Base-by-base conservation (phyloP, 192 early-diverging fungal species). In the Coemansia sp. region DNA sequence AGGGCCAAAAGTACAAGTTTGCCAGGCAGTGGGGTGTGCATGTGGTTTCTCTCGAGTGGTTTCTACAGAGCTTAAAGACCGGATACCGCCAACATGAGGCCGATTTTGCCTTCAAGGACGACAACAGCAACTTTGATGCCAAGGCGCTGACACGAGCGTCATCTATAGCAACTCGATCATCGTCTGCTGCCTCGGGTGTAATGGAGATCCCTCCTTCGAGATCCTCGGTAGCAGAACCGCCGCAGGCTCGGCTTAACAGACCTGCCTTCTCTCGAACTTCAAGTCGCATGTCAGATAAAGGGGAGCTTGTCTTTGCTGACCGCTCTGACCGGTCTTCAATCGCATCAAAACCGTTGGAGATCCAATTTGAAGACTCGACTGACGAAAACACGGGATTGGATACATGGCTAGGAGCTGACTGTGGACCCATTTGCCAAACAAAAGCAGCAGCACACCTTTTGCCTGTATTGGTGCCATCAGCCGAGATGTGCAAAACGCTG, bases 1-100 rank as follows among this genome's bases (percentile, higher is more conserved):
- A 68, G 5, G 71, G 75, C 24, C 64, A 82, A 57, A 82, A 82
- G 47, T 82, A 65, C 68, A 64, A 57, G 71, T 82, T 71, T 65
- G 80, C 75, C 29, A 67, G 59, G 55, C 53, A 62, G 11, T 76
- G 75, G 67, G 52, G 52, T 17, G 25, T 77, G 19, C 59, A 57
- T 9, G 45, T 77, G 4, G 75, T 82, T 12, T 65, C 75, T 2
- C 19, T 74, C 12, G 62, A 66, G 37, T 82, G 80, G 80, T 63
- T 82, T 48, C 14, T 73, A 9, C 47, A 67, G n/a, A 62, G 62
- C 22, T 15, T 82, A 19, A 41, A 19, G 21, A 62, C 75, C 1
- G 67, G 71, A 2, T 62, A 69, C 14, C 66, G 73, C 8, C 79
- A 75, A 29, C 41, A 62, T 3, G 79, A 82, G 54, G 32, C 64